Base-by-base conservation (phyloP, 179 eudicot genomes). In the Beta macrorhiza region DNA sequence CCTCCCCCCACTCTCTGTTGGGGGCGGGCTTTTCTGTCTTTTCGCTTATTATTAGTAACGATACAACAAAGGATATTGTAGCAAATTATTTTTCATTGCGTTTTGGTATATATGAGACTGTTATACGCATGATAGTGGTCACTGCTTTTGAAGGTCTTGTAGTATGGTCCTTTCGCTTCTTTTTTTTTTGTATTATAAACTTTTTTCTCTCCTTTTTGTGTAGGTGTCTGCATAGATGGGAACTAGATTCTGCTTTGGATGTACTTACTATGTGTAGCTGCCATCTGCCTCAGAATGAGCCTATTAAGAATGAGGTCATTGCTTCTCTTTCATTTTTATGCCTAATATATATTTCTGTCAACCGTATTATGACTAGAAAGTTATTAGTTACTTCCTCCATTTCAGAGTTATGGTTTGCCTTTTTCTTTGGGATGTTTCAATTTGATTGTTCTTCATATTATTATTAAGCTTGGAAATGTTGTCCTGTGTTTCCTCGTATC, bases 201-300 rank as follows among this genome's bases (percentile, higher is more conserved):
- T 32, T 58, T 29, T 25, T 12, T 72, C 49, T 65, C 44, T 62
- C 13, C 32, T 57, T 68, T 7, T 59, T 25, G 3, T 89, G 44
- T 87, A 97, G 99, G 84, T 94, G 88, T 82, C 79, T 97, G 91
- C 93, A 91, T 81, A 93, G 87, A 74, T 97, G 99, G 99, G 97
- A 97, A 79, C 85, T 97, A 79, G 95, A 92, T 90, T 92, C 93
- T 82, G 97, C 99, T 80, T 85, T 91, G 88, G 98, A 97, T 90
- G 98, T 97, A 71, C 94, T 97, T 81, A 93, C 97, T 71, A 97
- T 97, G 98, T 97, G 99, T 83, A 93, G 91, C 87, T 97, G 97
- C 86, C 99, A 97, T 88, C 89, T 97, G 86, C 79, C 89, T 69
- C 92, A 88, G 67, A 86, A 81, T 78, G 92, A 89, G 75, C 92